Base-by-base conservation (phyloP, 2,329 filamentous ascomycete species). In the Talaromyces albobiverticillius region DNA sequence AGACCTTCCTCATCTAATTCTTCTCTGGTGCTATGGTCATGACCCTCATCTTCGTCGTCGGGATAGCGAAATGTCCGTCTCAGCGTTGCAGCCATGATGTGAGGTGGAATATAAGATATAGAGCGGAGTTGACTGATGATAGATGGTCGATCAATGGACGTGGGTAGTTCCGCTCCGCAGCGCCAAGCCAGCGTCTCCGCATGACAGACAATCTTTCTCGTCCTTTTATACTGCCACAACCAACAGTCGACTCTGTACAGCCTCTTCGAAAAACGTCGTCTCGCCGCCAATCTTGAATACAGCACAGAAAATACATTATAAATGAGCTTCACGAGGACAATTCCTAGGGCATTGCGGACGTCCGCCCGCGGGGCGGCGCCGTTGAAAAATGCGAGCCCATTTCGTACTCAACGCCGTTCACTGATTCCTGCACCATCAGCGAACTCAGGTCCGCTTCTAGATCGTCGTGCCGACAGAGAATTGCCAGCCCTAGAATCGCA, bases 31-130 rank as follows among this genome's bases (percentile, higher is more conserved):
- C 80, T 18, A 6, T 7, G 77, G 38, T 23, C 36, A 25, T 29
- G 32, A 14, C n/a, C n/a, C 32, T 81, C 77, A 42, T 76, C 74
- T 58, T 79, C 76, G 63, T 87, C 84, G 54, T 76, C 72, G 4
- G 87, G 87, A 72, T 93, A 94, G 57, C 81, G 82, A 72, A 95
- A 94, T 8, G 88, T 87, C 63, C 82, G 87, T 64, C 91, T 86
- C 42, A 94, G 76, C 50, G 88, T 76, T 38, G 80, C 72, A 53
- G 77, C 74, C 78, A 80, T 79, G 47, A 63, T 40, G 16, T 9
- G 18, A 20, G 3, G 32, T 45, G 20, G 4, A 26, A 29, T 31
- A 11, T n/a, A 22, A 26, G 4, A 23, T 32, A 20, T 16, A n/a
- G 25, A 25, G 46, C 22, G 46, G 22, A 26, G 23, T 43, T 45